Percentiles rank a stretch among this genome's conserved stretches.
phyloP scores from a whole-genome alignment of 306 rosid genomes.

The Acacia crassicarpa region DNA sequence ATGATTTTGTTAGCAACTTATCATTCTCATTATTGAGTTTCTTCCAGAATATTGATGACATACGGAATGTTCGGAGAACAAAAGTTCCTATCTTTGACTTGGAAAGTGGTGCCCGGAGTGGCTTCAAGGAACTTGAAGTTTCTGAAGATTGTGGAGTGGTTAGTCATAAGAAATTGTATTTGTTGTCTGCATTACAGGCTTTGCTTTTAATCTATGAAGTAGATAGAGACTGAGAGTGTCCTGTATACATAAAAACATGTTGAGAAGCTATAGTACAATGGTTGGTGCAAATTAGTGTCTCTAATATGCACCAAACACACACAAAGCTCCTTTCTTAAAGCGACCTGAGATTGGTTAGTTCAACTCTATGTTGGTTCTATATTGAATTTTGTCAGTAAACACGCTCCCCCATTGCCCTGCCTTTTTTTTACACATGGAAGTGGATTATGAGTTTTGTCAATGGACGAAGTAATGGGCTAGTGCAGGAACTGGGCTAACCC shows the following conservation, averaged over 20 bases:
- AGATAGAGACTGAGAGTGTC: not conserved
- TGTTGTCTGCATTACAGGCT: slow-evolving; percentile 11
- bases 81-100: slow-evolving; percentile 89
- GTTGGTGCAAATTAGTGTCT: not conserved
- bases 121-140: slow-evolving; percentile 93
- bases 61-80: slow-evolving; percentile 80
- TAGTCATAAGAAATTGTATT: slow-evolving; percentile 40
- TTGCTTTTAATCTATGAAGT: slow-evolving; percentile 4
- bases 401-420: not conserved
- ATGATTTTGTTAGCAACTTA: slow-evolving; percentile 15
- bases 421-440: not conserved
- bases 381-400: not conserved
- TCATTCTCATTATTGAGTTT: slow-evolving; percentile 34
- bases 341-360: not conserved
- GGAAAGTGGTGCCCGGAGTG: slow-evolving; percentile 93
- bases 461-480: not conserved
- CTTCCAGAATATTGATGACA: slow-evolving; percentile 89
- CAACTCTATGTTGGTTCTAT: not conserved
- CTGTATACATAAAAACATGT: not conserved
- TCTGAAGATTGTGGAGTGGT: slow-evolving; percentile 99
- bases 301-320: not conserved
- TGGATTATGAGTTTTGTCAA: not conserved
- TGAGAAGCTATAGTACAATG: not conserved
- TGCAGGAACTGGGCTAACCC: not conserved
- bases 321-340: not conserved